These are phyloP conservation scores for Puccinia horiana DNA, from an alignment of 1,284 basidiomycete genomes.

Conservation along the genomic window DNA sequence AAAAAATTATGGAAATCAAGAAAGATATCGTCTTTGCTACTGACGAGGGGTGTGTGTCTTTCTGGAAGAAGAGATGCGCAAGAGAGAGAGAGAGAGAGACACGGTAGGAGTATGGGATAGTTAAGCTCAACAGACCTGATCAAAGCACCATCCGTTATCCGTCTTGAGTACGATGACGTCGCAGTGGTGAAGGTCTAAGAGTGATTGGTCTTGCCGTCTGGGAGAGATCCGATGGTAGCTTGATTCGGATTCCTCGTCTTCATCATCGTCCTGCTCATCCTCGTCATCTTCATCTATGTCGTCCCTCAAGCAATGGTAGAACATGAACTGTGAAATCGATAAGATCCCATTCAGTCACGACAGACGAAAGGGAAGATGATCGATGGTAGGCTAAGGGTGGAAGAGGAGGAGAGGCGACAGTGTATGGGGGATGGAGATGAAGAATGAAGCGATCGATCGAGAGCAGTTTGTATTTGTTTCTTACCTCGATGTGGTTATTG, in stretches of 20 bases:
- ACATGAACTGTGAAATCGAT: conserved; percentile 28
- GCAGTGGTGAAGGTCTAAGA: conserved; percentile 35
- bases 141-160: conserved; percentile 49
- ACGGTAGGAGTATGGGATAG: not conserved
- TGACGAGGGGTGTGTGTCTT: not conserved
- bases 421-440: not conserved
- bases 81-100: not conserved
- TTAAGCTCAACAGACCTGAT: conserved; percentile 33
- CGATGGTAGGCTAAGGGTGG: not conserved
- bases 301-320: conserved; percentile 43
- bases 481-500: conserved; percentile 45
- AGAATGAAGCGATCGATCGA: conserved; percentile 18
- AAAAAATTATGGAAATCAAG: not conserved
- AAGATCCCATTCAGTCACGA: not conserved
- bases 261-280: conserved; percentile 33
- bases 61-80: not conserved
- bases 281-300: conserved; percentile 38
- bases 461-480: not conserved
- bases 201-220: conserved; percentile 27
- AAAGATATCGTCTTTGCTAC: not conserved
- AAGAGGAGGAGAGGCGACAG: not conserved
- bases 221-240: conserved; percentile 32
- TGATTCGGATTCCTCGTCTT: conserved; percentile 23
- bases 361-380: not conserved
- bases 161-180: conserved; percentile 45